Percentiles rank a stretch among this genome's conserved stretches.
Evolutionary conservation across 2,329 filamentous ascomycete genomes (phyloP).

Genomic region (Xylariaceae sp.): DNA sequence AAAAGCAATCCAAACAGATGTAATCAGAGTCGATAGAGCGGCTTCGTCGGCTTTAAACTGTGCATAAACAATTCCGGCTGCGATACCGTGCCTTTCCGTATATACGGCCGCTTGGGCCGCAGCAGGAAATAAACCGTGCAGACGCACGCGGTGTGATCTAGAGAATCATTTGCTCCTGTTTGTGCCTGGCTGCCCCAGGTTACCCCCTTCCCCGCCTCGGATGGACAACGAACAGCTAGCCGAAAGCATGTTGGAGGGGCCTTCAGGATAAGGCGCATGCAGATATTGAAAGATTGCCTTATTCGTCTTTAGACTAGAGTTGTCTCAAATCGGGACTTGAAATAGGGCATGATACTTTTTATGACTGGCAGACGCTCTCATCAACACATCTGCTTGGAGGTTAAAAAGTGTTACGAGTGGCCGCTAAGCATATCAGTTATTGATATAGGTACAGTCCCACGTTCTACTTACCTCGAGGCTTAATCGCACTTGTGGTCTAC

Average conservation of each 20-base stretch:
- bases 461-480: background rate
- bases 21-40: slow-evolving; percentile 3
- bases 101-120: slow-evolving; percentile 4
- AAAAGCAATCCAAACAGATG: background rate
- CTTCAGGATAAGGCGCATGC: slow-evolving; percentile 17
- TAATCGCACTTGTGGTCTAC: background rate
- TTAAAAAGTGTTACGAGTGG: slow-evolving; percentile 32
- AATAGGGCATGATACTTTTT: slow-evolving; percentile 2
- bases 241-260: slow-evolving; percentile 9
- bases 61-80: background rate
- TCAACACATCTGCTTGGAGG: background rate
- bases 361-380: slow-evolving; percentile 37
- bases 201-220: slow-evolving; percentile 6
- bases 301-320: slow-evolving; percentile 6
- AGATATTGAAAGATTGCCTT: slow-evolving; percentile 3
- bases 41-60: background rate
- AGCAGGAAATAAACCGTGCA: slow-evolving; percentile 8
- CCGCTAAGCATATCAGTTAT: slow-evolving; percentile 46
- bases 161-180: slow-evolving; percentile 15
- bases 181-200: background rate
- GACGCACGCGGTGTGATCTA: slow-evolving; percentile 16
- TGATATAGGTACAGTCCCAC: slow-evolving; percentile 33
- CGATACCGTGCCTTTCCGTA: background rate
- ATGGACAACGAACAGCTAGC: slow-evolving; percentile 14
- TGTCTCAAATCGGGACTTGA: slow-evolving; percentile 11